These are phyloP conservation scores for Prunus armeniaca DNA, from an alignment of 306 rosid genomes.

Conservation along the genomic window DNA sequence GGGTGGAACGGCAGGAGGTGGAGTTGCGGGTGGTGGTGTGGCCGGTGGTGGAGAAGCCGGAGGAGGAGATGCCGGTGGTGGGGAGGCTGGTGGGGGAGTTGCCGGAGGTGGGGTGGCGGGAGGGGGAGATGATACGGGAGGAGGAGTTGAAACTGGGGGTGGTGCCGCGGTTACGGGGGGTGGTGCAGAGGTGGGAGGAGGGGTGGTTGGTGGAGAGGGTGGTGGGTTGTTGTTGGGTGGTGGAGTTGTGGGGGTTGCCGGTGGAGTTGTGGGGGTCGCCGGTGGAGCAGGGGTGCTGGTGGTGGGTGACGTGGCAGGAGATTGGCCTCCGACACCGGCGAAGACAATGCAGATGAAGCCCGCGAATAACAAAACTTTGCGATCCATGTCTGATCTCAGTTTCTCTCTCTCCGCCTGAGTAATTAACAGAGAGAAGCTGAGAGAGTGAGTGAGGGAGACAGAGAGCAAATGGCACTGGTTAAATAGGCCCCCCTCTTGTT, in stretches of 20 bases:
- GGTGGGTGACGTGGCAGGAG: slow-evolving; percentile 62
- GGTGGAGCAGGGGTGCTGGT: slow-evolving; percentile 37
- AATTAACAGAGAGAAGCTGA: not conserved
- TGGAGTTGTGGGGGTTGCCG: slow-evolving; percentile 16
- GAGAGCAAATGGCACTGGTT: slow-evolving; percentile 12
- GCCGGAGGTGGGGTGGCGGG: slow-evolving; percentile 35
- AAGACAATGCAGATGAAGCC: slow-evolving; percentile 50
- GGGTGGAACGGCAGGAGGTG: slow-evolving; percentile 55
- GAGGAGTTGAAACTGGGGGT: slow-evolving; percentile 24
- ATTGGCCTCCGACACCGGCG: slow-evolving; percentile 58
- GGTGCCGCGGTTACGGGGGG: slow-evolving; percentile 14
- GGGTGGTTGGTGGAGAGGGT: slow-evolving; percentile 31
- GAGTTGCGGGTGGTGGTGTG: slow-evolving; percentile 42
- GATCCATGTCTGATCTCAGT: slow-evolving; percentile 18
- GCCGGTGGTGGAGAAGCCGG: slow-evolving; percentile 26
- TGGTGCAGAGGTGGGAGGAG: slow-evolving; percentile 18
- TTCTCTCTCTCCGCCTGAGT: not conserved
- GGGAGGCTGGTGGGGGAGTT: slow-evolving; percentile 18
- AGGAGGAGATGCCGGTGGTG: slow-evolving; percentile 38
- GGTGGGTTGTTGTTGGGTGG: slow-evolving; percentile 17
- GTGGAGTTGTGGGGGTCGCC: slow-evolving; percentile 14
- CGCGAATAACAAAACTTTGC: slow-evolving; percentile 19
- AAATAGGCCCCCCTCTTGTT: slow-evolving; percentile 23
- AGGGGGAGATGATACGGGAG: slow-evolving; percentile 40
- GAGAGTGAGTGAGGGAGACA: not conserved